phyloP scores from a whole-genome alignment of 1,284 basidiomycete genomes.

The Heterobasidion occidentale region DNA sequence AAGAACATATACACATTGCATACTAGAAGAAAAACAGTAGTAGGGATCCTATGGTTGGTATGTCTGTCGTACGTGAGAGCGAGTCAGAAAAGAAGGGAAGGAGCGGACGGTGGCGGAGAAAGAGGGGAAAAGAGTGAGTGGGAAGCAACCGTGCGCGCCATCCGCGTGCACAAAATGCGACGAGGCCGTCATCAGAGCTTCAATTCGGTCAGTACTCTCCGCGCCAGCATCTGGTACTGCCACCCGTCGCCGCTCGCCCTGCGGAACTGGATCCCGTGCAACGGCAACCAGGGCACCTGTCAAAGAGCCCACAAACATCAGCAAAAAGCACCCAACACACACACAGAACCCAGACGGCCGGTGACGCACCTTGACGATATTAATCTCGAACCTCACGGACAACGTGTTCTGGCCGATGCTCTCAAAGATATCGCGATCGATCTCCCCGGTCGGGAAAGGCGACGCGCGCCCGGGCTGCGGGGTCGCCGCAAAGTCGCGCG shows the following conservation, averaged over 20 bases:
- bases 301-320: slow-evolving; percentile 7
- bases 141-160: not conserved
- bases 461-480: slow-evolving; percentile 26
- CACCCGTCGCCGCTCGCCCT: slow-evolving; percentile 89
- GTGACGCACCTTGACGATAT: slow-evolving; percentile 79
- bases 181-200: slow-evolving; percentile 57
- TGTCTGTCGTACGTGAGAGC: not conserved
- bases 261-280: slow-evolving; percentile 96
- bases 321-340: not conserved
- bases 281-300: slow-evolving; percentile 87
- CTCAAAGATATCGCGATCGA: slow-evolving; percentile 66
- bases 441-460: slow-evolving; percentile 53
- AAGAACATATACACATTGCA: not conserved
- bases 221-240: slow-evolving; percentile 97
- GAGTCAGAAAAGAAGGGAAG: not conserved
- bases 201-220: slow-evolving; percentile 87
- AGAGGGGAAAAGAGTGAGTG: not conserved
- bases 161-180: not conserved
- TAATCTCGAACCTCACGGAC: slow-evolving; percentile 90
- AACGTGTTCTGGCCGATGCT: slow-evolving; percentile 66
- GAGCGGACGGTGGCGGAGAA: not conserved
- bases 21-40: not conserved
- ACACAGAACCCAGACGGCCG: not conserved
- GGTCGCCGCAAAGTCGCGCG: slow-evolving; percentile 48
- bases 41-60: not conserved